Evolutionary conservation across 805 yeast species (phyloP).

Genomic region (Cyberlindnera japonica): DNA sequence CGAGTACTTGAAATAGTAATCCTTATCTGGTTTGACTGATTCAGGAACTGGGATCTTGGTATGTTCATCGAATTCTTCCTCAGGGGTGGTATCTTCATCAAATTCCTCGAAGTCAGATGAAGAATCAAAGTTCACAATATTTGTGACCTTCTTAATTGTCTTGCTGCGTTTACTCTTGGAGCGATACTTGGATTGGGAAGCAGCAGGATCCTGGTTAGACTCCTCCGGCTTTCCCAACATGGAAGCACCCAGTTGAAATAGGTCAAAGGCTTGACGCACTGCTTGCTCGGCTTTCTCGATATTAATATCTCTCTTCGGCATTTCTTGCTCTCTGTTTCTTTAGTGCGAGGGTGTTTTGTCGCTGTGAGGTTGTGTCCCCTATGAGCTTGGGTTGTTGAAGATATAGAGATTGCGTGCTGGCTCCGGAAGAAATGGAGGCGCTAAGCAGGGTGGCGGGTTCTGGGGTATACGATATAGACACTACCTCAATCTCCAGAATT

Average conservation of each 20-base stretch:
- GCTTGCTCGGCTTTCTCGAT: slow-evolving; percentile 21
- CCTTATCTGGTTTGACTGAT: slow-evolving; percentile 9
- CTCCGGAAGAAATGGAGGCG: not conserved
- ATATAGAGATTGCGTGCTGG: slow-evolving; percentile 4
- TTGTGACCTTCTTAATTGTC: slow-evolving; percentile 1
- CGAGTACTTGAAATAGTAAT: slow-evolving; percentile 31
- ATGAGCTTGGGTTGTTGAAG: no score
- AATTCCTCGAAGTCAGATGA: slow-evolving; percentile 9
- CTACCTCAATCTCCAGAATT: not conserved
- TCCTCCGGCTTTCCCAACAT: slow-evolving; percentile 16
- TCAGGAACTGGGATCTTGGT: slow-evolving; percentile 1
- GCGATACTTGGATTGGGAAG: slow-evolving; percentile 4
- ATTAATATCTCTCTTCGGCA: slow-evolving; percentile 6
- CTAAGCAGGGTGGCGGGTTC: slow-evolving; percentile 1
- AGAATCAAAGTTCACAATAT: slow-evolving; percentile 22
- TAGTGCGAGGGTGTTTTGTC: not conserved
- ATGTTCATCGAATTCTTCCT: slow-evolving; percentile 20
- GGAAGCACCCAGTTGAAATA: slow-evolving; percentile 23
- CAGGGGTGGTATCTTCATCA: slow-evolving; percentile 23
- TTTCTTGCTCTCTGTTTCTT: not conserved
- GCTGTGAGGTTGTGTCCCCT: no score
- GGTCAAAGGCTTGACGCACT: slow-evolving; percentile 25
- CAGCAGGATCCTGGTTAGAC: slow-evolving; percentile 1
- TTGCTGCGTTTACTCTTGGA: slow-evolving; percentile 1
- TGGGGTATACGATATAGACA: not conserved